A percentile compares a stretch with the other conserved stretches of the same genome.
phyloP scores from a whole-genome alignment of 2,329 filamentous ascomycete species.

The Penicillium sp. region DNA sequence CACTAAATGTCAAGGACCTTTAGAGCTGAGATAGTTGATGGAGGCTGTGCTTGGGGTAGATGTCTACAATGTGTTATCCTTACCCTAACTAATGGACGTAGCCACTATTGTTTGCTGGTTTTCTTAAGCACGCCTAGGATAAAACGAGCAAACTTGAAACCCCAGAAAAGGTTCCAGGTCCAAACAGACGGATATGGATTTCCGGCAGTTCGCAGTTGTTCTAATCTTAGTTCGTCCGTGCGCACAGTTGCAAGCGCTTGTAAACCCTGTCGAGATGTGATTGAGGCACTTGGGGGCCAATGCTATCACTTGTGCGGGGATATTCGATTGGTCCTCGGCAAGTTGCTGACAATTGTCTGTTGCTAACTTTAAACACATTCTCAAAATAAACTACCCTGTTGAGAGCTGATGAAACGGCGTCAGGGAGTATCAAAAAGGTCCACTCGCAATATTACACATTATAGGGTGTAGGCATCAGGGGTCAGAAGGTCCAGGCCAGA shows the following conservation, averaged over 20 bases:
- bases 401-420: constrained; percentile 1
- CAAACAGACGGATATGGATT: neutral
- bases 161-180: neutral
- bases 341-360: neutral
- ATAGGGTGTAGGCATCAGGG: neutral
- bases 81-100: neutral
- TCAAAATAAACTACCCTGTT: constrained; percentile 7
- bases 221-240: constrained; percentile 12
- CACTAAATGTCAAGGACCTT: neutral
- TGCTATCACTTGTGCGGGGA: constrained; percentile 2
- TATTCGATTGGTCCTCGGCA: neutral
- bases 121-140: neutral
- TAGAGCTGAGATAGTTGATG: neutral
- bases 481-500: neutral
- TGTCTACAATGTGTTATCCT: neutral
- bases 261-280: constrained; percentile 10
- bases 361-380: constrained; percentile 5
- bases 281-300: constrained; percentile 5
- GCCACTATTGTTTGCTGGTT: neutral
- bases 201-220: constrained; percentile 7
- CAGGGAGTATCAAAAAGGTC: constrained; percentile 1
- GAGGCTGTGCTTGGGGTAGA: neutral
- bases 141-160: neutral
- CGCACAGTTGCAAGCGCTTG: constrained; percentile 8
- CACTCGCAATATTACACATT: neutral